Conservation (phyloP, 805 yeast genomes). For the Ogataea chonburiensis region DNA sequence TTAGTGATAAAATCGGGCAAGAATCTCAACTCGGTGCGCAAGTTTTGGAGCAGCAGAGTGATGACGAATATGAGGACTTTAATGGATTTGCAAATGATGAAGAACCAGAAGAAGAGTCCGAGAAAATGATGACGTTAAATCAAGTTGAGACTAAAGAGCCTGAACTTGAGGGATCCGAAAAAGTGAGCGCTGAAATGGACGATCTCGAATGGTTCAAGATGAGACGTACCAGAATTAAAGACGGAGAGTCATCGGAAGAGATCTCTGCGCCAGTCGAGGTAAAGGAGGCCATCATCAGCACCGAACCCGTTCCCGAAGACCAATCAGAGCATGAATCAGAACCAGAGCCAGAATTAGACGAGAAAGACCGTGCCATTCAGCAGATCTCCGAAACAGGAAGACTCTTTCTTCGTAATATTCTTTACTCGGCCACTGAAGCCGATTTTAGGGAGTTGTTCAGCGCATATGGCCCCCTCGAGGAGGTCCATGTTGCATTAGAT, state of each 20-base stretch:
- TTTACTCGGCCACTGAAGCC: slow-evolving; percentile 73
- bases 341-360: slow-evolving; percentile 30
- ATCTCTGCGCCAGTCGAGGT: slow-evolving; percentile 8
- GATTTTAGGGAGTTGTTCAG: slow-evolving; percentile 69
- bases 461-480: slow-evolving; percentile 71
- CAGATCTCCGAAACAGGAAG: slow-evolving; percentile 72
- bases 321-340: slow-evolving; percentile 7
- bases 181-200: slow-evolving; percentile 41
- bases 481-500: slow-evolving; percentile 91
- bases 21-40: slow-evolving; percentile 27
- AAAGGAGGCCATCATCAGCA: not conserved
- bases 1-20: slow-evolving; percentile 22
- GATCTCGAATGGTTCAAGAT: slow-evolving; percentile 87
- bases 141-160: slow-evolving; percentile 16
- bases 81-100: slow-evolving; percentile 45
- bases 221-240: slow-evolving; percentile 70
- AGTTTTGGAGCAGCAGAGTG: slow-evolving; percentile 50
- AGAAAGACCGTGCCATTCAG: slow-evolving; percentile 47
- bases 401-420: slow-evolving; percentile 81
- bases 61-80: slow-evolving; percentile 53
- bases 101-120: slow-evolving; percentile 54
- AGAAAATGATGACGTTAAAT: slow-evolving; percentile 42
- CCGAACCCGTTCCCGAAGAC: not conserved
- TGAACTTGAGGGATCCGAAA: slow-evolving; percentile 4
- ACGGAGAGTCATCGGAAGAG: slow-evolving; percentile 32